These are phyloP conservation scores for Beauveria sp. DNA, from an alignment of 2,329 filamentous ascomycete genomes.

Conservation along the genomic window DNA sequence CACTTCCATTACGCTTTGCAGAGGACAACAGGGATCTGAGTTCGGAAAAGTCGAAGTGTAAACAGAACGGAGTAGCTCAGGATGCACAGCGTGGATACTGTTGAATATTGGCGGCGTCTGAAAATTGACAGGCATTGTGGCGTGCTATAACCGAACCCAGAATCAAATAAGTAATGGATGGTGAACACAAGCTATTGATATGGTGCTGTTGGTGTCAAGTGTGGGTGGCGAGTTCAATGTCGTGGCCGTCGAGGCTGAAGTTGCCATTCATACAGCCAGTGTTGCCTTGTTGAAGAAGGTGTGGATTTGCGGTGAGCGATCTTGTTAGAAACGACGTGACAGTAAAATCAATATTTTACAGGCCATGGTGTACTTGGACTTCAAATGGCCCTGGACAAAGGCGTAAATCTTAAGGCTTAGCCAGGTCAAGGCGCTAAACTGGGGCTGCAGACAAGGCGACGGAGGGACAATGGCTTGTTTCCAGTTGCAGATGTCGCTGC, in stretches of 20 bases:
- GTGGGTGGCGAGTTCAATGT: not conserved
- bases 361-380: not conserved
- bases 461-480: not conserved
- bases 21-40: not conserved
- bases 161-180: not conserved
- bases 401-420: not conserved
- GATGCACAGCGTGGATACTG: not conserved
- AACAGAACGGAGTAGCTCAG: not conserved
- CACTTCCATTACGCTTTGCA: constrained; percentile 26
- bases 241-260: not conserved
- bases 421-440: not conserved
- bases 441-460: not conserved
- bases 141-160: not conserved
- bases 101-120: not conserved
- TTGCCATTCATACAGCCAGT: not conserved
- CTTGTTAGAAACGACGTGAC: not conserved
- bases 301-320: not conserved
- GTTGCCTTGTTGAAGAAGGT: not conserved
- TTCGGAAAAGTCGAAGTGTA: not conserved
- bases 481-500: not conserved
- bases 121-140: not conserved
- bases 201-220: not conserved
- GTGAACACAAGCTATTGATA: not conserved
- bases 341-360: not conserved
- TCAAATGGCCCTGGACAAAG: not conserved